Evolutionary conservation across 2,329 filamentous ascomycete species (phyloP), one percentile per base, ranked within the genome.

Genomic region (Cytospora chrysosperma): DNA sequence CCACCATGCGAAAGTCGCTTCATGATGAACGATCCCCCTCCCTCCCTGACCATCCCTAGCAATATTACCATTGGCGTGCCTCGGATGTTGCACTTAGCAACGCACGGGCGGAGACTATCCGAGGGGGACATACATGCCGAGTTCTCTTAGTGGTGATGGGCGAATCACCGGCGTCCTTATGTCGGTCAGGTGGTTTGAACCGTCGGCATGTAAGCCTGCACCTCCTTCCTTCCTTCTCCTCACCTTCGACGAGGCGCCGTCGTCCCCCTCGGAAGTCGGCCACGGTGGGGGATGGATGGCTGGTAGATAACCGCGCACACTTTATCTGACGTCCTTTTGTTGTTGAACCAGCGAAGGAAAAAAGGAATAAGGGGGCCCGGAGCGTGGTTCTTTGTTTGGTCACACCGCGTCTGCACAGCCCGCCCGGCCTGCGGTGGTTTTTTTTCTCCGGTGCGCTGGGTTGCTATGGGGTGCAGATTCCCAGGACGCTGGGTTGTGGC

Each of bases 401-500:
- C 54, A 61, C 59, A 61, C 59, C 53, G 30, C 51, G 24, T 43
- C 53, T 55, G 59, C 59, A 61, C 47, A 53, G n/a, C 43, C 40
- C n/a, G 40, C 19, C 10, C 3, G n/a, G 19, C 32, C 32, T 12
- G 32, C 9, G 26, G 32, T 60, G 53, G n/a, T n/a, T 60, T 21
- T 50, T 61, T 43, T 32, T 61, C 49, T 55, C 51, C 49, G 15
- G 9, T 27, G 34, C 8, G 24, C 50, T 34, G 32, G 32, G 32
- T 12, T 34, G 32, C 51, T 37, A 52, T 61, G 59, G 51, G 59
- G 59, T 50, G 34, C 59, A 52, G 59, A 49, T 30, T 49, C 47
- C 59, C 59, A 61, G 13, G 51, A 17, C 51, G 17, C 37, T 55
- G 59, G 59, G 59, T 50, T 49, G 59, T 61, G 59, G 59, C 59